phyloP scores from a whole-genome alignment of 495 filamentous ascomycete genomes.

The Chaetomium fimeti region DNA sequence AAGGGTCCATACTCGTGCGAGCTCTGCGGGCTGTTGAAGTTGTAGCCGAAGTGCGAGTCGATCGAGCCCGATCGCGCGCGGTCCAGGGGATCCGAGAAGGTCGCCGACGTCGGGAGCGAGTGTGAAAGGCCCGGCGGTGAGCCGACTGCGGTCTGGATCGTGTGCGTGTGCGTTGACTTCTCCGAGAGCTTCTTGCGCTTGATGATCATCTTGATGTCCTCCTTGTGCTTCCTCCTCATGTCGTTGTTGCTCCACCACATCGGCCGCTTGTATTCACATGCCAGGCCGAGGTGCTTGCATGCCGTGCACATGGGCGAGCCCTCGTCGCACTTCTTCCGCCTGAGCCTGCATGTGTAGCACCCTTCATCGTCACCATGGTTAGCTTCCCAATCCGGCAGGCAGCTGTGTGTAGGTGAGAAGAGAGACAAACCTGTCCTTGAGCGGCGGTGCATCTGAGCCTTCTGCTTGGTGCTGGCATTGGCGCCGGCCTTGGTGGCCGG shows the following conservation, averaged over 20 bases:
- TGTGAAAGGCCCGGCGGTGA: constrained; percentile 79
- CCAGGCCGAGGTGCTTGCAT: constrained; percentile 81
- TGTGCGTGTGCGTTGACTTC: constrained; percentile 59
- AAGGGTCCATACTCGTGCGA: constrained; percentile 62
- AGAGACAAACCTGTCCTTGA: constrained; percentile 80
- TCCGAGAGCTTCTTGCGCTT: constrained; percentile 92
- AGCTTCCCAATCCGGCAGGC: constrained; percentile 23
- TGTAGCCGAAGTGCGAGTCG: constrained; percentile 74
- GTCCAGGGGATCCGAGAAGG: constrained; percentile 69
- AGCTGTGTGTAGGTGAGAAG: constrained; percentile 2
- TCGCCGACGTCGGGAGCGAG: constrained; percentile 76
- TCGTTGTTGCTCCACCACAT: constrained; percentile 96
- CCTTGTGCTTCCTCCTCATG: constrained; percentile 80
- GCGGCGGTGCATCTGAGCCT: constrained; percentile 82
- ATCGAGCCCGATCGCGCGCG: constrained; percentile 71
- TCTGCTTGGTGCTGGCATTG: constrained; percentile 58
- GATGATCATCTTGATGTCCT: constrained; percentile 93
- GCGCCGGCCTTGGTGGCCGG: constrained; percentile 50
- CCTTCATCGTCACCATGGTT: constrained; percentile 54
- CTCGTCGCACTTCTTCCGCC: constrained; percentile 98
- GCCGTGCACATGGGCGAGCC: constrained; percentile 80
- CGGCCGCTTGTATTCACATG: constrained; percentile 93
- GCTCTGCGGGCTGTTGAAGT: constrained; percentile 64
- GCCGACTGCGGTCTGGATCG: constrained; percentile 52
- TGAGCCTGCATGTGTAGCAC: constrained; percentile 93